These are phyloP conservation scores for Sphenostylis stenocarpa DNA, from an alignment of 306 rosid species.

Conservation along the genomic window DNA sequence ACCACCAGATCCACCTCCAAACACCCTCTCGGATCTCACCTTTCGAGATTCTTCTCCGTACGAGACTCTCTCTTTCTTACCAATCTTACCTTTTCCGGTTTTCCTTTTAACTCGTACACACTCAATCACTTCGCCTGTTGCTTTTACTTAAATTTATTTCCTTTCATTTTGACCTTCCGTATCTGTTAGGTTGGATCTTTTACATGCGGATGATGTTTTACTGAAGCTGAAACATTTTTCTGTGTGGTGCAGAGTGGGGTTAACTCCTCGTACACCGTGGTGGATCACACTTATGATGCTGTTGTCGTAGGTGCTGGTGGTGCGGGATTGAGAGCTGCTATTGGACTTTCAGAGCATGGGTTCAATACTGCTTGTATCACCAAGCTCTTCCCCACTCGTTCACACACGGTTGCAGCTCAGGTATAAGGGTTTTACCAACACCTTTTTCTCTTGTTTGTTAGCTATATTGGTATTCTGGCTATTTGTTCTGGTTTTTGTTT, in stretches of 20 bases:
- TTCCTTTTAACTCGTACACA: neutral
- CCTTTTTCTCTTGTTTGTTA: too few relatives aligned
- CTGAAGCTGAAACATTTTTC: conserved; percentile 5
- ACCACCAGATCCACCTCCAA: conserved; percentile 48
- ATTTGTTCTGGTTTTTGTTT: neutral
- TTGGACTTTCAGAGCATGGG: conserved; percentile 88
- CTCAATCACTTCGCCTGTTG: neutral
- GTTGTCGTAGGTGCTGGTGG: conserved; percentile 93
- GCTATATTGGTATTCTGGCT: neutral
- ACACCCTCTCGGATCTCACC: conserved; percentile 58
- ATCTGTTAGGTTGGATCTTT: conserved; percentile 21
- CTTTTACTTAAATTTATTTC: neutral
- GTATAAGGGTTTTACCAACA: conserved; percentile 28
- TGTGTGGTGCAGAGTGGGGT: conserved; percentile 51
- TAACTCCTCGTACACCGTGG: conserved; percentile 70
- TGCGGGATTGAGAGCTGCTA: conserved; percentile 89
- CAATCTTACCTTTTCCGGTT: conserved; percentile 14
- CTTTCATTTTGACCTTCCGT: neutral
- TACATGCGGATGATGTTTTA: neutral
- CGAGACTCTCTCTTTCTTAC: neutral
- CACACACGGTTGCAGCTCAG: conserved; percentile 96
- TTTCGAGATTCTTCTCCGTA: conserved; percentile 76
- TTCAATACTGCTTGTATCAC: conserved; percentile 91
- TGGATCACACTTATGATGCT: conserved; percentile 85
- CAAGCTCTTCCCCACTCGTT: conserved; percentile 92